phyloP scores from a whole-genome alignment of 2,329 filamentous ascomycete genomes.

The Fusarium tupiense region DNA sequence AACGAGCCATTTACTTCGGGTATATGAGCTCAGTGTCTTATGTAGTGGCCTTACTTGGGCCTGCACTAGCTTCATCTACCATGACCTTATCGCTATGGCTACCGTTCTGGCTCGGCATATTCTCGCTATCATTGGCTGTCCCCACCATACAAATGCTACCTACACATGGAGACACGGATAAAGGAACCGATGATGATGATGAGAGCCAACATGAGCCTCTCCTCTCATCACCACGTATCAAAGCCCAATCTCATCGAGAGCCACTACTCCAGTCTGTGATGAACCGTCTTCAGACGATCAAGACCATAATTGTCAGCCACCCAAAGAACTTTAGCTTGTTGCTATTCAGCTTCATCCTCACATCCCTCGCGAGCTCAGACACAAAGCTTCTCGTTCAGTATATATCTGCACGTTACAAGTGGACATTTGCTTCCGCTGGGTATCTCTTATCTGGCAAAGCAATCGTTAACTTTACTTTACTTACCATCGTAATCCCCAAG shows the following conservation, averaged over 20 bases:
- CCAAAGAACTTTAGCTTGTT: slow-evolving; percentile 55
- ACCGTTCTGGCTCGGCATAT: slow-evolving; percentile 49
- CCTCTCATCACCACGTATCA: slow-evolving; percentile 51
- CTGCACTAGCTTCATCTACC: slow-evolving; percentile 56
- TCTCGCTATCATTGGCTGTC: slow-evolving; percentile 26
- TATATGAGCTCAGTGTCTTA: slow-evolving; percentile 61
- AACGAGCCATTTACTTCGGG: slow-evolving; percentile 60
- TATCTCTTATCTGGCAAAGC: slow-evolving; percentile 61
- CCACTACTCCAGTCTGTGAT: slow-evolving; percentile 30
- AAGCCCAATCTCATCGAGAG: slow-evolving; percentile 45
- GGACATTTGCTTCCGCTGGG: slow-evolving; percentile 58
- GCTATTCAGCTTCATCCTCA: slow-evolving; percentile 57
- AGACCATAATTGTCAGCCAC: slow-evolving; percentile 48
- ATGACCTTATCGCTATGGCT: slow-evolving; percentile 57
- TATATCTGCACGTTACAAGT: slow-evolving; percentile 59
- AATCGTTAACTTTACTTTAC: slow-evolving; percentile 57
- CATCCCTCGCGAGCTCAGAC: slow-evolving; percentile 60
- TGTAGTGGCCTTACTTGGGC: slow-evolving; percentile 57
- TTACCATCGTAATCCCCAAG: slow-evolving; percentile 54
- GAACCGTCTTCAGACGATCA: slow-evolving; percentile 43
- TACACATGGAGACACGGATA: neutral
- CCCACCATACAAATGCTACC: slow-evolving; percentile 30
- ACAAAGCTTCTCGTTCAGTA: slow-evolving; percentile 62
- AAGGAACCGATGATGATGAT: neutral
- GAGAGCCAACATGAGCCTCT: slow-evolving; percentile 52